Evolutionary conservation across 768 basidiomycete genomes (phyloP).

Genomic region (Boletales sp.): DNA sequence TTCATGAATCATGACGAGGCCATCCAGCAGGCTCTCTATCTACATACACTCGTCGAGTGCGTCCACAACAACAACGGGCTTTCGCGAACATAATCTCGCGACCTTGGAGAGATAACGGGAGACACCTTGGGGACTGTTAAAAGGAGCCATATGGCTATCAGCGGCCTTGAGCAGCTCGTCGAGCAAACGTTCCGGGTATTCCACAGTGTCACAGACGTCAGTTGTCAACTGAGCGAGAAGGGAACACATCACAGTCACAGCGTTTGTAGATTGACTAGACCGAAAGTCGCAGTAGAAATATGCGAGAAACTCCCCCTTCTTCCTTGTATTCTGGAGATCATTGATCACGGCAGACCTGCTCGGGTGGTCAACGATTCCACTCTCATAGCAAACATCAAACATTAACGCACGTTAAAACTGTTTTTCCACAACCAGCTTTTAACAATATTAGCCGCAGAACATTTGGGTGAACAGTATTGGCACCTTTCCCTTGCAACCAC

Average conservation of each 20-base stretch:
- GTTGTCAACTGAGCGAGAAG: constrained; percentile 14
- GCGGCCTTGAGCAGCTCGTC: constrained; percentile 5
- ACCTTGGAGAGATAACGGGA: neutral
- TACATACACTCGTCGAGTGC: constrained; percentile 23
- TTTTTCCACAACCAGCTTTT: constrained; percentile 5
- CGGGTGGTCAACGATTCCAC: neutral
- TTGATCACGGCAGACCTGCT: neutral
- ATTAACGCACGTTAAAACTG: neutral
- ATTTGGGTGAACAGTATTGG: neutral
- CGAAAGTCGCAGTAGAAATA: constrained; percentile 26
- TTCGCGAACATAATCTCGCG: neutral
- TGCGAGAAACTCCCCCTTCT: neutral
- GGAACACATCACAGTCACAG: constrained; percentile 16
- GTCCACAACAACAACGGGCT: constrained; percentile 16
- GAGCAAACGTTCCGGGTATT: neutral
- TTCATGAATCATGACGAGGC: neutral
- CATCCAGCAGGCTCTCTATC: constrained; percentile 6
- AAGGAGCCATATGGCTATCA: neutral
- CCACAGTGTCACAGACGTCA: neutral
- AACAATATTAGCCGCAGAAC: neutral
- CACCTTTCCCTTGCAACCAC: constrained; percentile 20
- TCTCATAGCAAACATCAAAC: no score
- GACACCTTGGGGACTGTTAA: constrained; percentile 3
- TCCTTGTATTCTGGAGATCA: neutral
- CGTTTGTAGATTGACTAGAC: constrained; percentile 1